Evolutionary conservation across 192 early-diverging fungal genomes (phyloP).

Genomic region (Coemansia sp.): DNA sequence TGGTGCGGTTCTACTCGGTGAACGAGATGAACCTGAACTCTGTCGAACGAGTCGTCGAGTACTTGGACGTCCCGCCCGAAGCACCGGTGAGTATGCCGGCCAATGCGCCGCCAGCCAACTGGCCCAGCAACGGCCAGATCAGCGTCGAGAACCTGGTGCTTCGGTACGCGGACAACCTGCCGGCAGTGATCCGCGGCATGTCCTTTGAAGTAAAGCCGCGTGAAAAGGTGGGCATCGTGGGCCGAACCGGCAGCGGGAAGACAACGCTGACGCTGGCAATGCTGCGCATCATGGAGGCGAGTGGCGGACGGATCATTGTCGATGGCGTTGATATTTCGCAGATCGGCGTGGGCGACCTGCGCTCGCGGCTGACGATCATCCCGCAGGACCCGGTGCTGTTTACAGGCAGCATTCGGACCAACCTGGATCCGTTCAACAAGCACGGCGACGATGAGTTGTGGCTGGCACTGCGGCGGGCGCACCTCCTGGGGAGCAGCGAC

Average conservation of each 20-base stretch:
- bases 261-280: conserved; percentile 63
- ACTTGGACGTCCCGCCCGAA: conserved; percentile 72
- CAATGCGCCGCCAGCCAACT: conserved; percentile 46
- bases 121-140: conserved; percentile 68
- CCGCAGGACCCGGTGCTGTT: conserved; percentile 84
- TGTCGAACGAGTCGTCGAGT: conserved; percentile 80
- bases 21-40: conserved; percentile 84
- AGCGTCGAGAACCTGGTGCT: conserved; percentile 62
- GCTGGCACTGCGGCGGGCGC: conserved; percentile 48
- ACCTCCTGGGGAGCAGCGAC: conserved; percentile 20
- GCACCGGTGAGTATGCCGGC: conserved; percentile 48
- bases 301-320: conserved; percentile 59
- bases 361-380: conserved; percentile 73
- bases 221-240: conserved; percentile 86
- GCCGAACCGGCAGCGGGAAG: conserved; percentile 81
- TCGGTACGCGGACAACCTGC: conserved; percentile 58
- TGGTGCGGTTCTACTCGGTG: conserved; percentile 64
- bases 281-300: conserved; percentile 71
- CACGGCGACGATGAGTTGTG: conserved; percentile 69
- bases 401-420: conserved; percentile 68
- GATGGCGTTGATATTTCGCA: conserved; percentile 72
- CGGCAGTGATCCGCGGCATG: conserved; percentile 66
- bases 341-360: conserved; percentile 72
- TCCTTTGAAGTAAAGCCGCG: conserved; percentile 62
- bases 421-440: conserved; percentile 79